Evolutionary conservation across 306 rosid species (phyloP).

Genomic region (Medicago lupulina): DNA sequence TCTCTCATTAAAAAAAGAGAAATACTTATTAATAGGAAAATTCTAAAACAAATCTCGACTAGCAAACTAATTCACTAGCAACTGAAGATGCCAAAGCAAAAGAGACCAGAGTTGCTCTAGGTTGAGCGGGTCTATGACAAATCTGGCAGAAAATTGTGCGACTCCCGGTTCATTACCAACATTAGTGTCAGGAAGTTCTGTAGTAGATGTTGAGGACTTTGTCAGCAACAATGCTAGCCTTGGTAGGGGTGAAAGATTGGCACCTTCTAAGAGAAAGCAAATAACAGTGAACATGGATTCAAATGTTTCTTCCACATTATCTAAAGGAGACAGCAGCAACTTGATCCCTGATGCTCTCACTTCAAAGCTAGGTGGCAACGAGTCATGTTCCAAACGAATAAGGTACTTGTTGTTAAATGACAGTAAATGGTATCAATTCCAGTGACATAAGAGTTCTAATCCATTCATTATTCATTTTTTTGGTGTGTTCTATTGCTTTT

Average conservation of each 20-base stretch:
- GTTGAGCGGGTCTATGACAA: too few species aligned
- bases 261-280: constrained; percentile 62
- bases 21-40: too few species aligned
- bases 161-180: constrained; percentile 37
- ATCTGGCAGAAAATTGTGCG: too few species aligned
- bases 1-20: too few species aligned
- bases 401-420: constrained; percentile 57
- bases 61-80: too few species aligned
- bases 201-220: constrained; percentile 32
- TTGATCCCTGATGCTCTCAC: constrained; percentile 41
- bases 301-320: constrained; percentile 46
- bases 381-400: constrained; percentile 52
- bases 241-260: constrained; percentile 42
- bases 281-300: constrained; percentile 46
- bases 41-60: too few species aligned
- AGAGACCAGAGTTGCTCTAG: too few species aligned
- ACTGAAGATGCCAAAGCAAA: too few species aligned
- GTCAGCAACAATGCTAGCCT: constrained; percentile 32
- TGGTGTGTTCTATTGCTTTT: constrained; percentile 14
- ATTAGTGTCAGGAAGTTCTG: constrained; percentile 39
- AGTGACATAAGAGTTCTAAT: constrained; percentile 4
- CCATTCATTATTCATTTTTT: constrained; percentile 14
- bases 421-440: constrained; percentile 18
- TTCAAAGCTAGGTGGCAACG: constrained; percentile 36
- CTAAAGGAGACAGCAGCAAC: constrained; percentile 48